phyloP scores from a whole-genome alignment of 2,329 filamentous ascomycete genomes.

The Sphaerulina vaccinii region DNA sequence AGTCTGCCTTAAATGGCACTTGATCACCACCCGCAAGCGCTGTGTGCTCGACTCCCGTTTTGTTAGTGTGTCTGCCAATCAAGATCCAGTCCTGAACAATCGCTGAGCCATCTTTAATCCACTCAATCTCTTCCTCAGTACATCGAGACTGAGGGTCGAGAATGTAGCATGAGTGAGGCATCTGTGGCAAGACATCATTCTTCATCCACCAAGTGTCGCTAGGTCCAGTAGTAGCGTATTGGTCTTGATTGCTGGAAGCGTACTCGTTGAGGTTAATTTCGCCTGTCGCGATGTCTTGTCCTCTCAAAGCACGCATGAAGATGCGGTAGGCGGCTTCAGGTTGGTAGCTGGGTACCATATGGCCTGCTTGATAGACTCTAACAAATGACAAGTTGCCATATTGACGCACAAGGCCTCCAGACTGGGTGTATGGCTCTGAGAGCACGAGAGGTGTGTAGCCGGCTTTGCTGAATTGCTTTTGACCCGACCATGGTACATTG shows the following conservation, averaged over 20 bases:
- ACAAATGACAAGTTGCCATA: conserved; percentile 42
- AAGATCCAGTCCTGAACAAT: conserved; percentile 36
- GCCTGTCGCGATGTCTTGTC: conserved; percentile 40
- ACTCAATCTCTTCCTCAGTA: conserved; percentile 31
- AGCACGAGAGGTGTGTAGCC: conserved; percentile 46
- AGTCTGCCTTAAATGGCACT: conserved; percentile 1
- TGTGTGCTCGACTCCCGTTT: background rate
- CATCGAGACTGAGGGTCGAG: conserved; percentile 24
- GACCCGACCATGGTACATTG: conserved; percentile 47
- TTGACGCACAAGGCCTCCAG: conserved; percentile 35
- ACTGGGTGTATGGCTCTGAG: conserved; percentile 28
- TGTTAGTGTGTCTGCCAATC: conserved; percentile 24
- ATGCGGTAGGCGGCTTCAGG: conserved; percentile 41
- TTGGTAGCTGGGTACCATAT: conserved; percentile 40
- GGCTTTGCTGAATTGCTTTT: conserved; percentile 47
- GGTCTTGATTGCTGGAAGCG: conserved; percentile 9
- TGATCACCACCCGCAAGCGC: background rate
- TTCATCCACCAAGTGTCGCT: conserved; percentile 36
- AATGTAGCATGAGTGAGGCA: conserved; percentile 31
- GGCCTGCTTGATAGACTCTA: conserved; percentile 46
- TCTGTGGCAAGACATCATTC: conserved; percentile 33
- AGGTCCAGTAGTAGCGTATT: conserved; percentile 30
- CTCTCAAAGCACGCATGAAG: conserved; percentile 39
- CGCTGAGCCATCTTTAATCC: conserved; percentile 33
- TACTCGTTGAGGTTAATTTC: conserved; percentile 24